Evolutionary conservation across 495 filamentous ascomycete genomes (phyloP).

Genomic region (Cercophora newfieldiana): DNA sequence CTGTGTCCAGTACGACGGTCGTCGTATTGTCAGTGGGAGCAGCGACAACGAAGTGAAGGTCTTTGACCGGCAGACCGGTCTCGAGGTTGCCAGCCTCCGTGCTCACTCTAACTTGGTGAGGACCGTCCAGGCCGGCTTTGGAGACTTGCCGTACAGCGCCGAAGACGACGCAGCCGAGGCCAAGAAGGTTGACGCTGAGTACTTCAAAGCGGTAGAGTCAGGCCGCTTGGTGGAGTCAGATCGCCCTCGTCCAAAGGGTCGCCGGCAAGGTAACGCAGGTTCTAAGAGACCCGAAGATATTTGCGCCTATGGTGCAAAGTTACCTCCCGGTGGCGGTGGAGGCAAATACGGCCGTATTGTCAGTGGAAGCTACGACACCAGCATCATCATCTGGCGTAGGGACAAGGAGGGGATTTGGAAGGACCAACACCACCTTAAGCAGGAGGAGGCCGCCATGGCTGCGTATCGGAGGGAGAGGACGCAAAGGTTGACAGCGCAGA

Average conservation of each 20-base stretch:
- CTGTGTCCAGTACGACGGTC: conserved; percentile 95
- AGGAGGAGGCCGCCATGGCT: conserved; percentile 57
- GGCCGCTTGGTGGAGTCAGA: conserved; percentile 50
- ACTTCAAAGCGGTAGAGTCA: conserved; percentile 66
- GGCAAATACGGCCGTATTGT: conserved; percentile 86
- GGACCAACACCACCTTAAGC: conserved; percentile 66
- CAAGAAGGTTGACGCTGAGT: conserved; percentile 66
- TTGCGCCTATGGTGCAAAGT: conserved; percentile 72
- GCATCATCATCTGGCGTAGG: conserved; percentile 89
- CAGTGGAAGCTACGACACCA: conserved; percentile 93
- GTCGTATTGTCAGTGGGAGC: conserved; percentile 92
- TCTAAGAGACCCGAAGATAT: conserved; percentile 74
- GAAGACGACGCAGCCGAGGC: conserved; percentile 73
- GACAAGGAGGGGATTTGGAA: conserved; percentile 81
- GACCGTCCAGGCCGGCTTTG: conserved; percentile 91
- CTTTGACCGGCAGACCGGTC: conserved; percentile 79
- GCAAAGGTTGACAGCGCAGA: background rate
- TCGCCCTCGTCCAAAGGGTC: conserved; percentile 28
- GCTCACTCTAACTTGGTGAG: conserved; percentile 83
- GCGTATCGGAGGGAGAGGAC: conserved; percentile 31
- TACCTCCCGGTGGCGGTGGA: conserved; percentile 87
- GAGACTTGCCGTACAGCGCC: conserved; percentile 76
- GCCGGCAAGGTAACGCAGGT: conserved; percentile 69
- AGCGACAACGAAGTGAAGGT: conserved; percentile 94
- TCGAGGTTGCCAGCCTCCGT: conserved; percentile 82